Evolutionary conservation across 805 yeast genomes (phyloP).

Genomic region (Wickerhamiella siamensis): DNA sequence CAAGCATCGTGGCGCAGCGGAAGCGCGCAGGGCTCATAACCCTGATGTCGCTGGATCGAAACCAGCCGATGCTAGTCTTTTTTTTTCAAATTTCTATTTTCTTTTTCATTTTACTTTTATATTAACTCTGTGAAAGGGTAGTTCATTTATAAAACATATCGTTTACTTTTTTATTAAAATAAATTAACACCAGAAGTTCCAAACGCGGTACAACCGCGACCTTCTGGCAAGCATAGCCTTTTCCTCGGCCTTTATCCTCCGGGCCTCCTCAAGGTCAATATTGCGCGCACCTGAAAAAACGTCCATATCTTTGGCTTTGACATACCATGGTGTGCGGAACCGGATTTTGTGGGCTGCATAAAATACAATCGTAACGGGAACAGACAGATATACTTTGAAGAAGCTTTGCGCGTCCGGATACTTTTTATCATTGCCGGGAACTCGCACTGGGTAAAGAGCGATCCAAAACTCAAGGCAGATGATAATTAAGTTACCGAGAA

Average conservation of each 20-base stretch:
- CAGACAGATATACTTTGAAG: slow-evolving; percentile 52
- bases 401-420: slow-evolving; percentile 40
- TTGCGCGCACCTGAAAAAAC: neutral
- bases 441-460: slow-evolving; percentile 52
- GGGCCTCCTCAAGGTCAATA: slow-evolving; percentile 31
- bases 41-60: slow-evolving; percentile 90
- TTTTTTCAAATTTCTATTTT: slow-evolving; percentile 5
- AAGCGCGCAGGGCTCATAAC: slow-evolving; percentile 96
- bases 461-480: slow-evolving; percentile 63
- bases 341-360: slow-evolving; percentile 38
- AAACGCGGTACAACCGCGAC: neutral
- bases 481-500: slow-evolving; percentile 39
- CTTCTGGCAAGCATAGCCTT: neutral
- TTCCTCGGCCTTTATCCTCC: neutral
- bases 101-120: neutral
- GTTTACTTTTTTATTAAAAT: too few relatives aligned
- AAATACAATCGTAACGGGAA: slow-evolving; percentile 45
- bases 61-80: slow-evolving; percentile 62
- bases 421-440: slow-evolving; percentile 7
- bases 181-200: neutral
- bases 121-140: too few relatives aligned
- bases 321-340: slow-evolving; percentile 20
- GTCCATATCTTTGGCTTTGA: slow-evolving; percentile 23
- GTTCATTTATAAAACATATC: too few relatives aligned
- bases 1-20: slow-evolving; percentile 39